These are phyloP conservation scores for Discostella stelligeroides DNA, from an alignment of 108 stramenopile species.

Conservation along the genomic window DNA sequence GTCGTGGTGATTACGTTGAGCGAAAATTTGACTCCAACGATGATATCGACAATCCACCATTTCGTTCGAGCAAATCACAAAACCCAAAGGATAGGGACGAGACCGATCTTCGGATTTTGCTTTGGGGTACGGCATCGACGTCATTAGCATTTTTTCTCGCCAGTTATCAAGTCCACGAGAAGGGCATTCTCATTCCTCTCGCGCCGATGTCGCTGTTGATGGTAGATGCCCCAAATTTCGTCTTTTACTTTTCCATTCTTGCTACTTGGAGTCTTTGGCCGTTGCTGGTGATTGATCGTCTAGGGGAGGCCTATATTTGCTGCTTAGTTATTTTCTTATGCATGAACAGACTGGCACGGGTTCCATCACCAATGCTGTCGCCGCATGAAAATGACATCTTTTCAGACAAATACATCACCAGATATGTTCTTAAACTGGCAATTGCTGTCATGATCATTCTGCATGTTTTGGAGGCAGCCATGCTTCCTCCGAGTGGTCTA, in stretches of 20 bases:
- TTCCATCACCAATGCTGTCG: slow-evolving; percentile 3
- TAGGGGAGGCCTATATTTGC: slow-evolving; percentile 68
- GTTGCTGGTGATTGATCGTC: slow-evolving; percentile 66
- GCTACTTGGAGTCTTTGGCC: slow-evolving; percentile 79
- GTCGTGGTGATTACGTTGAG: slow-evolving; percentile 14
- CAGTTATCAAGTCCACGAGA: slow-evolving; percentile 96
- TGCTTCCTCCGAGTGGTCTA: slow-evolving; percentile 53
- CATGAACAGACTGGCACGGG: slow-evolving; percentile 16
- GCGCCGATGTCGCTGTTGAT: slow-evolving; percentile 75
- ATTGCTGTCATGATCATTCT: slow-evolving; percentile 52
- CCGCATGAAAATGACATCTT: slow-evolving; percentile 10
- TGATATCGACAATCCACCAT: slow-evolving; percentile 13
- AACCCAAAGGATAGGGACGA: slow-evolving; percentile 22
- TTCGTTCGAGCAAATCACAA: slow-evolving; percentile 6
- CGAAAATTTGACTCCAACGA: neutral
- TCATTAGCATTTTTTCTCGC: slow-evolving; percentile 92
- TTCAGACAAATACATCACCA: slow-evolving; percentile 16
- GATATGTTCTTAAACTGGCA: slow-evolving; percentile 39
- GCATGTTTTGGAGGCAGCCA: slow-evolving; percentile 51
- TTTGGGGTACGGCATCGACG: slow-evolving; percentile 62
- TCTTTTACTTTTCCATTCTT: slow-evolving; percentile 69
- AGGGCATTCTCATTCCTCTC: slow-evolving; percentile 85
- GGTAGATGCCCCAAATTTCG: slow-evolving; percentile 56
- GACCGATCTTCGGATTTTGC: slow-evolving; percentile 42
- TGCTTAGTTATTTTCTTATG: slow-evolving; percentile 57